A percentile compares a stretch with the other conserved stretches of the same genome.
Conservation (phyloP, 2,329 filamentous ascomycete species). For the Xylariaceae sp. region DNA sequence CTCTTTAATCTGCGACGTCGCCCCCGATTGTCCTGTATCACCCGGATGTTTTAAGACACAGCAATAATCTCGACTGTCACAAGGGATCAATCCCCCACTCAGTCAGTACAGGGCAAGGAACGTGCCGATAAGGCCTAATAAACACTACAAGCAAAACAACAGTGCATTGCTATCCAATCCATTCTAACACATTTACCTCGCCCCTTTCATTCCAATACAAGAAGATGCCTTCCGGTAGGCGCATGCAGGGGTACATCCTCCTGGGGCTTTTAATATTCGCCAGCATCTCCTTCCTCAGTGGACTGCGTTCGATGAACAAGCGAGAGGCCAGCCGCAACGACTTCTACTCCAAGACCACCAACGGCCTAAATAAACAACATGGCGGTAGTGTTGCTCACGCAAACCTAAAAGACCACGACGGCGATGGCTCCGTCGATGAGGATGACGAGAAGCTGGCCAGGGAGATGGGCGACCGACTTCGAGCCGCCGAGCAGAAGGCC, state of each 20-base stretch:
- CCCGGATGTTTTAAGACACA: no score
- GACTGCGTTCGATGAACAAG: not conserved
- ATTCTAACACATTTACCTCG: no score
- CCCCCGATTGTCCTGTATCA: no score
- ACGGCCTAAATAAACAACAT: not conserved
- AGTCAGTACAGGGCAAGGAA: no score
- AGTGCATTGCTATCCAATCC: no score
- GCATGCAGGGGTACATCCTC: not conserved
- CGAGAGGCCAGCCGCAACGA: not conserved
- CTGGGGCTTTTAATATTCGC: not conserved
- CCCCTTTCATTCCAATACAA: no score
- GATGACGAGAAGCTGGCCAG: constrained; percentile 52
- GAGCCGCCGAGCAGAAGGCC: constrained; percentile 64
- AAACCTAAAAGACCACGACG: constrained; percentile 47
- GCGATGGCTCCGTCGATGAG: constrained; percentile 52
- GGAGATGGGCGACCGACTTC: constrained; percentile 58
- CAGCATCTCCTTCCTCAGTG: not conserved
- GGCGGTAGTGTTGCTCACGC: constrained; percentile 18
- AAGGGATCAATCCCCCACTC: no score
- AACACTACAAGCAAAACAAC: no score
- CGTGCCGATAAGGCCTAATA: no score
- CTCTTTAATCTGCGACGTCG: no score
- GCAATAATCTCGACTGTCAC: no score
- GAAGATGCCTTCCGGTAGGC: not conserved
- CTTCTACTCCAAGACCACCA: not conserved